These are phyloP conservation scores for Exutisphaerella laricina DNA, from an alignment of 2,329 filamentous ascomycete genomes.

Conservation along the genomic window DNA sequence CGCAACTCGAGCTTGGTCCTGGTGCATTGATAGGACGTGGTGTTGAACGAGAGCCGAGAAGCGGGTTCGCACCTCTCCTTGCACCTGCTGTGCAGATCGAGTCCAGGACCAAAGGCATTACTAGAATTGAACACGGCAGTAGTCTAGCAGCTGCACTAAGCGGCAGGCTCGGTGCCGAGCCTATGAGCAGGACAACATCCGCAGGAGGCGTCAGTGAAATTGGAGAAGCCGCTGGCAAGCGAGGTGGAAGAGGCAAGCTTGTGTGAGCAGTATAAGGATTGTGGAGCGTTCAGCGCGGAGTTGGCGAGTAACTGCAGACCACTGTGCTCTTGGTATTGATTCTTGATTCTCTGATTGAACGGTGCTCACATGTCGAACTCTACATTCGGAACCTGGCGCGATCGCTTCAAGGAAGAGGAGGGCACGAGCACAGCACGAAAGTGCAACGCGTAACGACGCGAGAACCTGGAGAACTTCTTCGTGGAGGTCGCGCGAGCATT, in stretches of 20 bases:
- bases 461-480: too few species aligned
- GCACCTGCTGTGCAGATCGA: conserved; percentile 20
- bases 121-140: conserved; percentile 12
- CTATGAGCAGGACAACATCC: conserved; percentile 28
- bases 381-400: too few species aligned
- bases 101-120: conserved; percentile 8
- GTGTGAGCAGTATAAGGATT: neutral
- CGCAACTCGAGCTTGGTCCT: conserved; percentile 33
- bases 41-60: conserved; percentile 31
- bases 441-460: too few species aligned
- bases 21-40: conserved; percentile 30
- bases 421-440: too few species aligned
- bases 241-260: conserved; percentile 20
- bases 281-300: neutral
- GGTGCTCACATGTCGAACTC: too few species aligned
- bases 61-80: conserved; percentile 31
- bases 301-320: too few species aligned
- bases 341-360: too few species aligned
- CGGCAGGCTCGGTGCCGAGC: conserved; percentile 25
- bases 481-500: too few species aligned
- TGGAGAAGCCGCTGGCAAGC: conserved; percentile 17
- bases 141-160: conserved; percentile 26
- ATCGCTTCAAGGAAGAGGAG: too few species aligned
- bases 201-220: conserved; percentile 25
- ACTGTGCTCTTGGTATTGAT: too few species aligned